phyloP scores from a whole-genome alignment of 1,284 basidiomycete genomes.

The Ceratobasidium sp. region DNA sequence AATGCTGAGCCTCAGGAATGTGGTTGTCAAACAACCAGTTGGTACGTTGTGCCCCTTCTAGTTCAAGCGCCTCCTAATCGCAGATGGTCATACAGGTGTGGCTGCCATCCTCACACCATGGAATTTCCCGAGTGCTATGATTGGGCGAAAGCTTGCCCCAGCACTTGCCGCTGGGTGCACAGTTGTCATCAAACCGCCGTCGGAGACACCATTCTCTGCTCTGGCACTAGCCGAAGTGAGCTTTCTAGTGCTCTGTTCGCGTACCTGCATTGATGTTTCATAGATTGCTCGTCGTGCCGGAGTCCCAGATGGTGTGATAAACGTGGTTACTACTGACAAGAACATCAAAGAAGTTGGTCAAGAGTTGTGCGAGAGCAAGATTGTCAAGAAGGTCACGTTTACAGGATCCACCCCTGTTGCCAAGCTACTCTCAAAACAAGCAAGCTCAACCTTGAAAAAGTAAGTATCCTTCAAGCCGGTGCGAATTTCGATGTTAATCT shows the following conservation, averaged over 20 bases:
- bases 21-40: slow-evolving; percentile 94
- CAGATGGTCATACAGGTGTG: slow-evolving; percentile 11
- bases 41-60: slow-evolving; percentile 57
- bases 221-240: slow-evolving; percentile 83
- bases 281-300: slow-evolving; percentile 87
- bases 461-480: slow-evolving; percentile 49
- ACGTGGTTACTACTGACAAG: slow-evolving; percentile 87
- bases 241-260: not conserved
- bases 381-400: slow-evolving; percentile 89
- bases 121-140: slow-evolving; percentile 95
- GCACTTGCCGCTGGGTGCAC: slow-evolving; percentile 97
- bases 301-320: slow-evolving; percentile 93
- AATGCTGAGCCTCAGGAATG: slow-evolving; percentile 74
- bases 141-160: slow-evolving; percentile 82
- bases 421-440: slow-evolving; percentile 85
- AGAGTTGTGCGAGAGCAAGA: slow-evolving; percentile 68
- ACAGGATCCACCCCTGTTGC: slow-evolving; percentile 94
- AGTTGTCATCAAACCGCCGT: slow-evolving; percentile 91
- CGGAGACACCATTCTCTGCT: slow-evolving; percentile 94
- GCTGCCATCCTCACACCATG: slow-evolving; percentile 80
- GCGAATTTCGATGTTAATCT: not conserved
- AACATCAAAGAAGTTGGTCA: slow-evolving; percentile 83
- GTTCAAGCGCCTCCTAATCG: slow-evolving; percentile 50
- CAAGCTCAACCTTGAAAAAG: slow-evolving; percentile 91
- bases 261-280: not conserved